Base-by-base conservation (phyloP, 805 yeast species). In the Scheffersomyces ergatensis region DNA sequence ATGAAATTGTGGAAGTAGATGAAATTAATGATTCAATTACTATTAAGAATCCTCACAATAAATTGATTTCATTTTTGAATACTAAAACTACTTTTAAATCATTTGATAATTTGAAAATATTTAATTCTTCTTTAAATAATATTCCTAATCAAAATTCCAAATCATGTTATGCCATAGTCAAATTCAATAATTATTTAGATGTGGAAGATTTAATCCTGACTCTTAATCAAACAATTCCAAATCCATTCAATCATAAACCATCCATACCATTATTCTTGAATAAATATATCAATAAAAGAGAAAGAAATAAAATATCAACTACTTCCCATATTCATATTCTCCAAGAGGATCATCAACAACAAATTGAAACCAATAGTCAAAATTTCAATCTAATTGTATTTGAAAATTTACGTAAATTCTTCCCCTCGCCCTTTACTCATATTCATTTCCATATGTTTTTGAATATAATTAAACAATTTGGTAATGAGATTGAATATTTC, bases 241-340 rank as follows among this genome's bases (percentile, higher is more conserved):
- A 24, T 26, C 33, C 43, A 16, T 57, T 57, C 47, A 65, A 67
- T 43, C 20, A 51, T 34, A 48, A 50, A 36, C 44, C 59, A 31
- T 55, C 50, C 20, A 33, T 65, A 41, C 62, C 65, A 17, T 55
- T 77, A 26, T 79, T 76, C 50, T 73, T 83, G 37, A 81, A 83
- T 51, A 80, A 72, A 53, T 88, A 84, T 56, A 73, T 82, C 34
- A 82, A 84, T 36, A 78, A 80, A 49, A 73, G 75, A 43, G 88
- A 83, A 53, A 64, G 89, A 35, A 74, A 74, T 40, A 17, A 18
- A 14, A 30, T 11, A 17, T 17, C 6, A 5, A 15, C 15, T 24
- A 17, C n/a, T 11, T 30, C 33, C 5, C 12, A 30, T 17, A 15
- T 14, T 32, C 4, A 11, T 34, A 11, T 33, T 38, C n/a, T n/a